These are phyloP conservation scores for Cucumis cinereus DNA, from an alignment of 306 rosid genomes.

Conservation along the genomic window DNA sequence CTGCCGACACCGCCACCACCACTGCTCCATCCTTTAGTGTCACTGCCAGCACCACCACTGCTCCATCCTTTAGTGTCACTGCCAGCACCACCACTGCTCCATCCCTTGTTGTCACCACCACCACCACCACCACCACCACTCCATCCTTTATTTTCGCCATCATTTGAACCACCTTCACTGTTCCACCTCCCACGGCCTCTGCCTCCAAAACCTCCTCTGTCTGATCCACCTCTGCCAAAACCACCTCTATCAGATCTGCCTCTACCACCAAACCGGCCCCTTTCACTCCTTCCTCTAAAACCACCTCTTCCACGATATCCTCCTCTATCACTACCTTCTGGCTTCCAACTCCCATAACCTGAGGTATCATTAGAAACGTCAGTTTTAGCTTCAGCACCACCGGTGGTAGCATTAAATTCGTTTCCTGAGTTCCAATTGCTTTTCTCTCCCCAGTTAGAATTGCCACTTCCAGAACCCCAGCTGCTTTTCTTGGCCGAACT, in stretches of 20 bases:
- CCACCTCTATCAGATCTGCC: slow-evolving; percentile 55
- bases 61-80: background rate
- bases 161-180: slow-evolving; percentile 44
- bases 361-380: slow-evolving; percentile 1
- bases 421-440: slow-evolving; percentile 26
- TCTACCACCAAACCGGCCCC: slow-evolving; percentile 37
- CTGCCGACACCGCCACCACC: slow-evolving; percentile 9
- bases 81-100: slow-evolving; percentile 22
- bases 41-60: background rate
- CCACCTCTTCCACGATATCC: slow-evolving; percentile 50
- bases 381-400: slow-evolving; percentile 18
- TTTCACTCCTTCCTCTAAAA: slow-evolving; percentile 34
- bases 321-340: slow-evolving; percentile 36
- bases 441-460: slow-evolving; percentile 18
- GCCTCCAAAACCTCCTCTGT: slow-evolving; percentile 38
- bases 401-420: background rate
- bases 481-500: slow-evolving; percentile 29
- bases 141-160: slow-evolving; percentile 25
- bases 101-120: slow-evolving; percentile 28
- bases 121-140: slow-evolving; percentile 17
- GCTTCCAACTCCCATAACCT: slow-evolving; percentile 19
- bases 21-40: slow-evolving; percentile 34
- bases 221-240: slow-evolving; percentile 29
- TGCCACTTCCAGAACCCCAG: slow-evolving; percentile 27
- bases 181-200: slow-evolving; percentile 66